A percentile compares a stretch with the other conserved stretches of the same genome.
These are phyloP conservation scores for Tricholomella constricta DNA, from an alignment of 768 basidiomycete genomes.

Conservation along the genomic window DNA sequence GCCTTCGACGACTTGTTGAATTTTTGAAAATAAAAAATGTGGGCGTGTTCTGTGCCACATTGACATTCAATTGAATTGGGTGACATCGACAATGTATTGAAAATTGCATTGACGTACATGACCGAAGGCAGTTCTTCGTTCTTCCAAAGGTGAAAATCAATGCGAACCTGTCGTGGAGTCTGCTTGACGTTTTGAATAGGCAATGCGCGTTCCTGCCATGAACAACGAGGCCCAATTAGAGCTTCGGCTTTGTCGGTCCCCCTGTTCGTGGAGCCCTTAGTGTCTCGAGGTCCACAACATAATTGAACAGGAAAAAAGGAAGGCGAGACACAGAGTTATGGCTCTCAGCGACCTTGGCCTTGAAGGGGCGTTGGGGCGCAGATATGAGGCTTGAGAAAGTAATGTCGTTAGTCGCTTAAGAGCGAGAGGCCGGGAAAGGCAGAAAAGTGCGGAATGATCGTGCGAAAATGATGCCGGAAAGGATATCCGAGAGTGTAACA, in stretches of 20 bases:
- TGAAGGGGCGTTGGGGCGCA: no score
- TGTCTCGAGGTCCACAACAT: no score
- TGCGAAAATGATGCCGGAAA: constrained; percentile 21
- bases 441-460: constrained; percentile 1
- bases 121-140: no score
- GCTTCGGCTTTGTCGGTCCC: neutral
- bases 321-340: neutral
- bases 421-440: no score
- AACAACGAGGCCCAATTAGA: neutral
- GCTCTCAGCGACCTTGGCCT: neutral
- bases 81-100: no score
- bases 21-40: no score
- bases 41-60: no score
- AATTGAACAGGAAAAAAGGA: neutral
- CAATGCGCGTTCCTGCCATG: neutral
- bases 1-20: no score
- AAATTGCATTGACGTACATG: no score
- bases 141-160: constrained; percentile 4
- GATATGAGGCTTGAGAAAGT: neutral
- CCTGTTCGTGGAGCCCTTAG: neutral
- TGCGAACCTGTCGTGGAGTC: neutral
- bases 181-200: neutral
- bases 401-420: no score
- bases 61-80: no score
- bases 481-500: constrained; percentile 4